A percentile compares a stretch with the other conserved stretches of the same genome.
phyloP scores from a whole-genome alignment of 78 protist genomes.

The Fonticula alba region DNA sequence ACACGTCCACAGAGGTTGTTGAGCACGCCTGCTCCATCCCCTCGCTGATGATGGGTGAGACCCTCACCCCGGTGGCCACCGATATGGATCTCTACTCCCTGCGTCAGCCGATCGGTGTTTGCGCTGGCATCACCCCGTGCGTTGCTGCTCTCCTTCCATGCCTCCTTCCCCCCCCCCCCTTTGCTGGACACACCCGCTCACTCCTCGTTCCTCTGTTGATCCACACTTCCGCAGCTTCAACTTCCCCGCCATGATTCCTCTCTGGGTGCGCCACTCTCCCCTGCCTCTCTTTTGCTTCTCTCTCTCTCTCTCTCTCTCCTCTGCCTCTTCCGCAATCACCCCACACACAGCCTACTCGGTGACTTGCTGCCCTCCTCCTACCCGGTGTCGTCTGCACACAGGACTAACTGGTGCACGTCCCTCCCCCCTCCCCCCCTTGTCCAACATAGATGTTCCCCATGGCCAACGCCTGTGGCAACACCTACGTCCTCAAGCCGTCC shows the following conservation, averaged over 20 bases:
- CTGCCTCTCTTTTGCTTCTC: neutral
- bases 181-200: neutral
- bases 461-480: conserved; percentile 81
- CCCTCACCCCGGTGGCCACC: conserved; percentile 51
- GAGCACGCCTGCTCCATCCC: conserved; percentile 74
- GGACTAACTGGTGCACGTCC: neutral
- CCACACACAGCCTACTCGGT: neutral
- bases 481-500: conserved; percentile 83
- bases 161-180: neutral
- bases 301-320: neutral
- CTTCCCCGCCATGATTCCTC: conserved; percentile 90
- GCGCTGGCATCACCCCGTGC: conserved; percentile 81
- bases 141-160: conserved; percentile 2
- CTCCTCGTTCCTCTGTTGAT: neutral
- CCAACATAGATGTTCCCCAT: conserved; percentile 76
- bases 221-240: conserved; percentile 33
- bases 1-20: conserved; percentile 44
- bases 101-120: conserved; percentile 86
- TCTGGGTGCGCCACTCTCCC: conserved; percentile 33
- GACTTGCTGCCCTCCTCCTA: neutral
- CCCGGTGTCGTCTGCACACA: neutral
- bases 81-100: conserved; percentile 78
- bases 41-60: conserved; percentile 66
- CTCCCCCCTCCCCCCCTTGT: too few species aligned
- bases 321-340: neutral